Evolutionary conservation across 148 eudicot species (phyloP), one percentile per base, ranked within the genome.

Genomic region (Rhododendron simsii): DNA sequence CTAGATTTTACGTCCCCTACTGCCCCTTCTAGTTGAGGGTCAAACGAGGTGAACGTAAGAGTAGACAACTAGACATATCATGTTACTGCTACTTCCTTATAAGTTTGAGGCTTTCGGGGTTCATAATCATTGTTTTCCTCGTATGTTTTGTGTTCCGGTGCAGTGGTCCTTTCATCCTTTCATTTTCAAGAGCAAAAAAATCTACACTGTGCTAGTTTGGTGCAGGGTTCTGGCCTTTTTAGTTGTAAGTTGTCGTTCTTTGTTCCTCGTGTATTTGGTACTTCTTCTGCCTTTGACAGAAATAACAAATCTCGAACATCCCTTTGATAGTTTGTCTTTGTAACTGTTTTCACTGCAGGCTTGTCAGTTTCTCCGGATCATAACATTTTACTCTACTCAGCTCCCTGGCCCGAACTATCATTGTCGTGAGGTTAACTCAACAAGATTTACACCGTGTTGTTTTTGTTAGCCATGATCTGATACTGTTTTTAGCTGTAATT

Each of bases 111-210:
- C 16, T 20, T 26, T 73, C 59, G 7, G 57, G 37, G 28, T 81
- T 87, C 30, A 8, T 47, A 48, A 5, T 35, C 18, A 41, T 21
- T 4, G 0, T 10, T 33, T 84, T 4, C 51, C 57, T 69, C 4
- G 1, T 67, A 30, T 61, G 45, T 57, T 55, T 67, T 35, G 44
- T 88, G 33, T 86, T 78, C 21, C 83, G 75, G 53, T 94, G 95
- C 94, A 97, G 99, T 97, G 99, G 98, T 93, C 98, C 75, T 95
- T 97, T 86, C 96, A 95, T 91, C 99, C 99, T 77, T 97, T 97
- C 91, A 91, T 97, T 88, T 86, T 97, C 85, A 97, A 95, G 91
- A 95, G 91, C 91, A 95, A 97, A 88, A 95, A 90, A 89, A 94
- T 97, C 88, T 97, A 94, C 92, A 97, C 99, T 73, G 99, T 97